Conservation (phyloP, 371 early-diverging fungal genomes). For the Mortierella sp. region DNA sequence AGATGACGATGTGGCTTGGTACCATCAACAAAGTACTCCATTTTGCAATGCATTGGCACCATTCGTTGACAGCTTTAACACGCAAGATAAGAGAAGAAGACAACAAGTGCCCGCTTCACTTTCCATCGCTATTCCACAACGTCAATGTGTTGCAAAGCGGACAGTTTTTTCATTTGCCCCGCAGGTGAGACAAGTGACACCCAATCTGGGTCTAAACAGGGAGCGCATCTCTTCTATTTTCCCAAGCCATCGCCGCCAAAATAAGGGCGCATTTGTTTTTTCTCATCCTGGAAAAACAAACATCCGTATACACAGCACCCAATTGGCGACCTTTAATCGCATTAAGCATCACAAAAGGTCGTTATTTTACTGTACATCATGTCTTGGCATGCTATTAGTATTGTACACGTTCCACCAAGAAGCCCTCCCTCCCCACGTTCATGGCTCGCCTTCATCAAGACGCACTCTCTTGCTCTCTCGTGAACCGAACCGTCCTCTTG, state of each 20-base stretch:
- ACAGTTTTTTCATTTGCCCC: not conserved
- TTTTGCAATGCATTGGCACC: not conserved
- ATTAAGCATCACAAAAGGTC: not conserved
- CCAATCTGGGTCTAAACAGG: constrained; percentile 2
- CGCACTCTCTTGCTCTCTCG: constrained; percentile 2
- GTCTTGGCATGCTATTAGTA: not conserved
- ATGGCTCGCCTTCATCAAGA: not conserved
- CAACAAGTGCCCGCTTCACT: not conserved
- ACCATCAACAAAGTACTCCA: not conserved
- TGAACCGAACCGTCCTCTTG: not conserved
- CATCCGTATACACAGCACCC: not conserved
- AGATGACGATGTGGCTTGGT: not conserved
- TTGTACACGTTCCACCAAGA: not conserved
- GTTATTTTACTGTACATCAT: not conserved
- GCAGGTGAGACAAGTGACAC: not conserved
- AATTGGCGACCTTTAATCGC: not conserved
- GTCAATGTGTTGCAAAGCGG: not conserved
- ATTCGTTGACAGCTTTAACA: not conserved
- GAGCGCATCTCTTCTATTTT: not conserved
- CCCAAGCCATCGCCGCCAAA: constrained; percentile 2
- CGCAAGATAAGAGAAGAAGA: not conserved
- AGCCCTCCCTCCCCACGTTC: not conserved
- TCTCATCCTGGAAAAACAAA: not conserved
- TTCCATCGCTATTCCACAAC: not conserved
- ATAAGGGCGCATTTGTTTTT: not conserved